These are phyloP conservation scores for Zizania latifolia DNA, from an alignment of 176 grass and related monocot genomes.

Conservation along the genomic window DNA sequence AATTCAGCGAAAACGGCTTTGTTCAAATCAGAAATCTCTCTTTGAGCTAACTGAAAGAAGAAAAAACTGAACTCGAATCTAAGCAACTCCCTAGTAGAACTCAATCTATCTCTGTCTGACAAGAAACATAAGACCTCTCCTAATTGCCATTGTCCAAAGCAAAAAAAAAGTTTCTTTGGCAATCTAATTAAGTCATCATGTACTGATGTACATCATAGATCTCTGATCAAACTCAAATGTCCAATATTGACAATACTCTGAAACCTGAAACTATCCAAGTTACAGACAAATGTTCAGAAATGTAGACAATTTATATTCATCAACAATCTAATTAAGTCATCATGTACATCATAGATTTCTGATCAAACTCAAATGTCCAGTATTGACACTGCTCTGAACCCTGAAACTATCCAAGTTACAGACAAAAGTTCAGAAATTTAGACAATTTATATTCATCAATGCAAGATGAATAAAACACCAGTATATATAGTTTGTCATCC, in stretches of 20 bases:
- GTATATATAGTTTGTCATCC: no score
- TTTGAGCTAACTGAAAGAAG: constrained; percentile 26
- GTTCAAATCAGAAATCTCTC: constrained; percentile 58
- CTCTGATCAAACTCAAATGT: not conserved
- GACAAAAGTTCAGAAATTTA: not conserved
- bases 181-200: not conserved
- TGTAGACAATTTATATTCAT: no score
- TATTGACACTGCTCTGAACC: no score
- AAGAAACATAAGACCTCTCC: constrained; percentile 31
- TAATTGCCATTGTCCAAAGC: constrained; percentile 41
- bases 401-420: not conserved
- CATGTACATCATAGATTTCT: not conserved
- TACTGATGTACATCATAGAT: not conserved
- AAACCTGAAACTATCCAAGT: not conserved
- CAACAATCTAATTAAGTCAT: not conserved
- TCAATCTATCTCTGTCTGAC: constrained; percentile 46
- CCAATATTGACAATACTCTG: no score
- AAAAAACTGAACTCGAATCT: constrained; percentile 21
- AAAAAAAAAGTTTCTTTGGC: constrained; percentile 26
- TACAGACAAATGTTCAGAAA: not conserved
- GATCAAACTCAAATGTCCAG: constrained; percentile 2
- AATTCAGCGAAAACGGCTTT: constrained; percentile 41
- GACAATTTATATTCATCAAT: not conserved
- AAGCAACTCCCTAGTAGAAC: constrained; percentile 44
- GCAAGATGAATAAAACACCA: not conserved